phyloP scores from a whole-genome alignment of 2,329 filamentous ascomycete species.

The Didymella segeticola region DNA sequence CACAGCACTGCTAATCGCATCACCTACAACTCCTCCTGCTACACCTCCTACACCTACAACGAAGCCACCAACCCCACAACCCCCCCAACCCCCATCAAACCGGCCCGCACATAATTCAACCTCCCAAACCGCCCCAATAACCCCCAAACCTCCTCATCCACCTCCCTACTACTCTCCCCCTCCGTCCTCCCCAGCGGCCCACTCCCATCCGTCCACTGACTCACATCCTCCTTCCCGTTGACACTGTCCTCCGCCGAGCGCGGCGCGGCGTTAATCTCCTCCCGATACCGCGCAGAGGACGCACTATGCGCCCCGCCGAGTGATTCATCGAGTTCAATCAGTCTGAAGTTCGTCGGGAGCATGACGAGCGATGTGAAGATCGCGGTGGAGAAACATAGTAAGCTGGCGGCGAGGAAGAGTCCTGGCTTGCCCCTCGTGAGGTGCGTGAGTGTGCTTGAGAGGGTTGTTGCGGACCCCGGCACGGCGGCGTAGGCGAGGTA shows the following conservation, averaged over 20 bases:
- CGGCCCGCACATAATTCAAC: conserved; percentile 33
- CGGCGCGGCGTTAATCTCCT: background rate
- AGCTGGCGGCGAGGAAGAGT: conserved; percentile 24
- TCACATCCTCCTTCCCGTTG: conserved; percentile 30
- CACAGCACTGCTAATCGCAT: no score
- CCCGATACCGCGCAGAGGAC: conserved; percentile 6
- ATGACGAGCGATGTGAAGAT: conserved; percentile 25
- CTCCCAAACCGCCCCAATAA: conserved; percentile 31
- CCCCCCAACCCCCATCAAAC: conserved; percentile 34
- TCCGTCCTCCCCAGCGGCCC: conserved; percentile 27
- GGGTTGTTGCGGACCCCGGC: background rate
- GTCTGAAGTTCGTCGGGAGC: conserved; percentile 31
- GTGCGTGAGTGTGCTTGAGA: background rate
- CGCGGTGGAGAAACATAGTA: conserved; percentile 29
- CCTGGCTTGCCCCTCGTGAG: conserved; percentile 12
- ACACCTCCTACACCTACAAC: background rate
- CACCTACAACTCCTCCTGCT: no score
- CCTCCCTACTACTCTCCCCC: conserved; percentile 16
- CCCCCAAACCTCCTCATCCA: conserved; percentile 26
- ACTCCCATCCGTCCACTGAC: conserved; percentile 38
- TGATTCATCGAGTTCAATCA: conserved; percentile 35
- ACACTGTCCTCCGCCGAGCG: conserved; percentile 30
- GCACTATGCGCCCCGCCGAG: conserved; percentile 24
- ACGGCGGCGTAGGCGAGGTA: conserved; percentile 32
- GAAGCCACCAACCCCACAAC: conserved; percentile 31